Conservation (phyloP, 139 green algal species). For the Prasinococcaceae sp. region DNA sequence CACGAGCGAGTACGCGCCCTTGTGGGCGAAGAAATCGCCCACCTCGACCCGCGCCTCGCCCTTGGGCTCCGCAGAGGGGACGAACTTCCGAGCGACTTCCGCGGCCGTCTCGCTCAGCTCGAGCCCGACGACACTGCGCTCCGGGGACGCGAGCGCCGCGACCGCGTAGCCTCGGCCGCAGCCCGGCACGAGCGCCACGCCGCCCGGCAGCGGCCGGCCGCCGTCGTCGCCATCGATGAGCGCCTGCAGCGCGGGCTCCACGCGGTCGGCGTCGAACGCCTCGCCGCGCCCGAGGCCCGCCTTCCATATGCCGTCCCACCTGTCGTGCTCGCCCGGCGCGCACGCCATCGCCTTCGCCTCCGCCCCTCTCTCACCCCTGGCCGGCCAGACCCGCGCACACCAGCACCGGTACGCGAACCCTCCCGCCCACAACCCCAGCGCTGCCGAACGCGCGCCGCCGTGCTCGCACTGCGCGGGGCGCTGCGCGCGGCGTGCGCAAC, state of each 20-base stretch:
- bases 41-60: neutral
- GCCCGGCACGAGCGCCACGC: conserved; percentile 1
- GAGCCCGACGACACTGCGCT: neutral
- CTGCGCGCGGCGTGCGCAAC: too few species aligned
- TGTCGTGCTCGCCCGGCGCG: too few species aligned
- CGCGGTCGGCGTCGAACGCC: conserved; percentile 1
- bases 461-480: too few species aligned
- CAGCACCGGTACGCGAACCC: too few species aligned
- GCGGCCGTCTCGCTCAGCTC: neutral
- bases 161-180: conserved; percentile 4
- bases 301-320: conserved; percentile 1
- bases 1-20: conserved; percentile 2
- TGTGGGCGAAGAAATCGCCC: conserved; percentile 11
- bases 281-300: neutral
- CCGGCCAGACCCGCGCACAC: too few species aligned
- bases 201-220: neutral
- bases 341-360: too few species aligned
- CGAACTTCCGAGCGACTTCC: too few species aligned
- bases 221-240: neutral
- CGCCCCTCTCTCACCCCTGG: too few species aligned
- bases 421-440: too few species aligned
- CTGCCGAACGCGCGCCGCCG: too few species aligned
- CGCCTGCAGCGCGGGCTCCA: neutral
- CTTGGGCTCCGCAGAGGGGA: too few species aligned
- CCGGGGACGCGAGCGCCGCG: neutral